phyloP scores from a whole-genome alignment of 257 asterid species.

The Henckelia pumila region DNA sequence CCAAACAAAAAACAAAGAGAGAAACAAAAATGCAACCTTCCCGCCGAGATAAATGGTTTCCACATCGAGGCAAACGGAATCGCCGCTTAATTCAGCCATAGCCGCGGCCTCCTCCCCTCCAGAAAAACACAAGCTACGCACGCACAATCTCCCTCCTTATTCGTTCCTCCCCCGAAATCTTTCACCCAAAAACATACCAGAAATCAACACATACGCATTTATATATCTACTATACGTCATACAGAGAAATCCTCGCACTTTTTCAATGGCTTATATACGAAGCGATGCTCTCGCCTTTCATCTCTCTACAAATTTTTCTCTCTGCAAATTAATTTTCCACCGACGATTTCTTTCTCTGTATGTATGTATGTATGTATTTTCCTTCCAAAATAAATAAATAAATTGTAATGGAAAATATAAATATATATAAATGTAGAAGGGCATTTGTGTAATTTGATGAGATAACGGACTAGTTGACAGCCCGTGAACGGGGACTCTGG shows the following conservation, averaged over 20 bases:
- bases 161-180: neutral
- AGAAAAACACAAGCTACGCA: neutral
- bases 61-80: slow-evolving; percentile 30
- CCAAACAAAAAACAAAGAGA: neutral
- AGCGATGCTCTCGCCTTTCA: slow-evolving; percentile 25
- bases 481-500: slow-evolving; percentile 22
- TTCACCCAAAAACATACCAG: neutral
- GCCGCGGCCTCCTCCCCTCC: slow-evolving; percentile 17
- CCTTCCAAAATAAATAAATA: no score
- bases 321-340: slow-evolving; percentile 32
- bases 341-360: slow-evolving; percentile 31
- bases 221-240: neutral
- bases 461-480: neutral
- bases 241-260: slow-evolving; percentile 4
- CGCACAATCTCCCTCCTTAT: neutral
- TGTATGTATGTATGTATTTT: neutral
- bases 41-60: slow-evolving; percentile 32
- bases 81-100: slow-evolving; percentile 26
- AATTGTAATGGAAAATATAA: no score
- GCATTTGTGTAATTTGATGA: slow-evolving; percentile 9
- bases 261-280: slow-evolving; percentile 26
- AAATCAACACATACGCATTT: neutral
- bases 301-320: slow-evolving; percentile 9
- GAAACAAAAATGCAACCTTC: slow-evolving; percentile 13
- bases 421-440: neutral